These are phyloP conservation scores for Westerdykella aurantiaca DNA, from an alignment of 2,329 filamentous ascomycete species.

Conservation along the genomic window DNA sequence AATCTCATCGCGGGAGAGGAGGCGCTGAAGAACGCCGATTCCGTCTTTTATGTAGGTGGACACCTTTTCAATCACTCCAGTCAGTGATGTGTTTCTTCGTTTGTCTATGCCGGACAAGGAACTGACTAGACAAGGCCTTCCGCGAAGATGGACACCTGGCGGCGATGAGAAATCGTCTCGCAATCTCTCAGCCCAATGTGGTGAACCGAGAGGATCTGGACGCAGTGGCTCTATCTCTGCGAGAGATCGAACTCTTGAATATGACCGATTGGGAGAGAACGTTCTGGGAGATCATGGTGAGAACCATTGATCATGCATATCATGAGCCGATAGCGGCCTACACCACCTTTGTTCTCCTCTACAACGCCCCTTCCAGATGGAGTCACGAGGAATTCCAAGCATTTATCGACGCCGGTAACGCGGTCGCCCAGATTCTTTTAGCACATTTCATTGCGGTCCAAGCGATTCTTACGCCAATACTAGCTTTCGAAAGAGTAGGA, in stretches of 20 bases:
- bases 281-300: slow-evolving; percentile 24
- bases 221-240: slow-evolving; percentile 25
- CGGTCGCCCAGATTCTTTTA: slow-evolving; percentile 40
- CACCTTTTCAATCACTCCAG: not conserved
- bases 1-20: slow-evolving; percentile 31
- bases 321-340: slow-evolving; percentile 34
- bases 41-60: slow-evolving; percentile 24
- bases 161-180: slow-evolving; percentile 26
- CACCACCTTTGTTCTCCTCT: slow-evolving; percentile 39
- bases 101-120: not conserved
- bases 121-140: slow-evolving; percentile 19
- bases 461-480: slow-evolving; percentile 40
- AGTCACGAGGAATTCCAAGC: slow-evolving; percentile 38
- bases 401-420: slow-evolving; percentile 42
- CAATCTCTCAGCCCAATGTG: slow-evolving; percentile 10
- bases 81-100: not conserved
- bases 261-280: slow-evolving; percentile 24
- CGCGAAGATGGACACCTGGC: slow-evolving; percentile 28
- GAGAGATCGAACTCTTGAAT: slow-evolving; percentile 18
- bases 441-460: slow-evolving; percentile 46
- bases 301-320: slow-evolving; percentile 25
- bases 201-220: slow-evolving; percentile 27
- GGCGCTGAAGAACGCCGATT: slow-evolving; percentile 14
- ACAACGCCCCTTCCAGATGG: slow-evolving; percentile 39
- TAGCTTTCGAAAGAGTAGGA: slow-evolving; percentile 29